A percentile compares a stretch with the other conserved stretches of the same genome.
phyloP scores from a whole-genome alignment of 2,329 filamentous ascomycete species.

The Stagonosporopsis chrysanthemi region DNA sequence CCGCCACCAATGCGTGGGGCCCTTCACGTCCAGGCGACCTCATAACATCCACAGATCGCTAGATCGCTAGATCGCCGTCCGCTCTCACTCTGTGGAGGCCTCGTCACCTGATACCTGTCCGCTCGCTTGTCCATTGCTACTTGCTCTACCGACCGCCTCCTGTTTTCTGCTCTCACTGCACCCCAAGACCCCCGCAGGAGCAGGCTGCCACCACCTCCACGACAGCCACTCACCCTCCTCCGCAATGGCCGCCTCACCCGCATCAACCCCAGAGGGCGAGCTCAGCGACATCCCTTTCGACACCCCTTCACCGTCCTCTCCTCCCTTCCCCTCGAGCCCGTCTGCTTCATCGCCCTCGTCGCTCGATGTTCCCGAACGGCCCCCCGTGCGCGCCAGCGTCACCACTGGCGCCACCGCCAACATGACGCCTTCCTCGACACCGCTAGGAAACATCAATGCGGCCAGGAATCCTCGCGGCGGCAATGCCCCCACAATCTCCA shows the following conservation, averaged over 20 bases:
- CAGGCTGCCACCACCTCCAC: conserved; percentile 10
- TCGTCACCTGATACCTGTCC: conserved; percentile 22
- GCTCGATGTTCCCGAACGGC: conserved; percentile 50
- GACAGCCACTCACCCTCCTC: conserved; percentile 10
- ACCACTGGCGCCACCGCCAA: conserved; percentile 57
- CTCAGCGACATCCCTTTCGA: conserved; percentile 44
- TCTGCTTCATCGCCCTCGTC: conserved; percentile 29
- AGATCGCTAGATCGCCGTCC: conserved; percentile 26
- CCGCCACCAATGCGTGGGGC: conserved; percentile 32
- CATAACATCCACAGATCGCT: conserved; percentile 23
- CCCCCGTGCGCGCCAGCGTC: conserved; percentile 66
- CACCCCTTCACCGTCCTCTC: conserved; percentile 42
- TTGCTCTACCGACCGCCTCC: conserved; percentile 13
- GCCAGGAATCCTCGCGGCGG: conserved; percentile 62
- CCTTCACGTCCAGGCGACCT: conserved; percentile 28
- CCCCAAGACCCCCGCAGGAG: conserved; percentile 29
- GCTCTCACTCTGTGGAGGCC: conserved; percentile 20
- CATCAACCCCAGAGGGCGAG: conserved; percentile 42
- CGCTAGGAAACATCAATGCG: conserved; percentile 77
- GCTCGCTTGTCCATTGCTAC: conserved; percentile 16
- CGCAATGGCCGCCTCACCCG: conserved; percentile 41
- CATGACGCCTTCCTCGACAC: conserved; percentile 86
- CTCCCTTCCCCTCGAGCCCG: conserved; percentile 34
- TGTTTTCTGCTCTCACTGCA: conserved; percentile 9
- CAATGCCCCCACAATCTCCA: conserved; percentile 53